Evolutionary conservation across 2,329 filamentous ascomycete genomes (phyloP).

Genomic region (Clathrospora elynae): DNA sequence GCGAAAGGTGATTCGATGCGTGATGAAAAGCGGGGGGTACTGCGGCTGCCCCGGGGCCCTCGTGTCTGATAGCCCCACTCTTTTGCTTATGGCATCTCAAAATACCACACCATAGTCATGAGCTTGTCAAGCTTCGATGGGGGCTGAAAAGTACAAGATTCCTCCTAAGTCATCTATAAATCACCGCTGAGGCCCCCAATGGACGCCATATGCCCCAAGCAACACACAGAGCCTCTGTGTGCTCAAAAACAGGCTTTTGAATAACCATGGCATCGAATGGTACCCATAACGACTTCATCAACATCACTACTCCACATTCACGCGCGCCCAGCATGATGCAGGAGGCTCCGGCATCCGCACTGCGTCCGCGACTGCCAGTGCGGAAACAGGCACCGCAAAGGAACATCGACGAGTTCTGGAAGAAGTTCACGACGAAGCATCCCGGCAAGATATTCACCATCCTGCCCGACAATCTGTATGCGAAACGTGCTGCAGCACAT

Average conservation of each 20-base stretch:
- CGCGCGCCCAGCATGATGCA: constrained; percentile 45
- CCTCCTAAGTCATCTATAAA: constrained; percentile 32
- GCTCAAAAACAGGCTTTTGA: constrained; percentile 17
- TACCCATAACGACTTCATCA: constrained; percentile 45
- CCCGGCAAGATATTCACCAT: constrained; percentile 75
- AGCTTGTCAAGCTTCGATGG: constrained; percentile 36
- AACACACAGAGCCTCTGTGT: constrained; percentile 24
- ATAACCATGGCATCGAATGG: constrained; percentile 45
- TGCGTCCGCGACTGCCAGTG: constrained; percentile 31
- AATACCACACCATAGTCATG: constrained; percentile 34
- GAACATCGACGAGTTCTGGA: constrained; percentile 74
- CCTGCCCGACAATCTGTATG: constrained; percentile 70
- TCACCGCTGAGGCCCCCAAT: constrained; percentile 32
- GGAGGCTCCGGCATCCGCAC: constrained; percentile 24
- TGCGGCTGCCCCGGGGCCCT: constrained; percentile 41
- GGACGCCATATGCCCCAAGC: constrained; percentile 26
- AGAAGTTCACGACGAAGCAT: constrained; percentile 68
- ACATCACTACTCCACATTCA: constrained; percentile 45
- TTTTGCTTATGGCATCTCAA: constrained; percentile 41
- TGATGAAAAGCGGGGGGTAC: constrained; percentile 30
- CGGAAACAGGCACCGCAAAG: constrained; percentile 67
- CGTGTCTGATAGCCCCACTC: constrained; percentile 43
- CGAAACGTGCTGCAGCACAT: constrained; percentile 63
- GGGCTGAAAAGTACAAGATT: constrained; percentile 35
- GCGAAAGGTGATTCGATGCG: constrained; percentile 32